A percentile compares a stretch with the other conserved stretches of the same genome.
Conservation (phyloP, 306 rosid genomes). For the Cucumis cinereus region DNA sequence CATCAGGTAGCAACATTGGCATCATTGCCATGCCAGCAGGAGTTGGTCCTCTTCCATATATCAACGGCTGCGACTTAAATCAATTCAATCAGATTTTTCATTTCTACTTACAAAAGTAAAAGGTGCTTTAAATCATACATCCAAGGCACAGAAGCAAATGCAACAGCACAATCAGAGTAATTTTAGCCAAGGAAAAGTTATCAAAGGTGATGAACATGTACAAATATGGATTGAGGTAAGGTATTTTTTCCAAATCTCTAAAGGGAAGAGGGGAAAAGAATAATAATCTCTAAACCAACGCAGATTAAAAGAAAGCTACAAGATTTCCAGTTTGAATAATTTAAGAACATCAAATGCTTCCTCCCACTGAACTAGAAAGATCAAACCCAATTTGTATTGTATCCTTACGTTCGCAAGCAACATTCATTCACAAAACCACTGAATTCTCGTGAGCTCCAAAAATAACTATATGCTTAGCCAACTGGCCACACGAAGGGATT, state of each 20-base stretch:
- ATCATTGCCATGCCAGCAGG: conserved; percentile 91
- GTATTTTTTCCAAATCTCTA: not conserved
- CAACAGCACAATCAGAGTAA: not conserved
- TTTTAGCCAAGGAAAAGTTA: not conserved
- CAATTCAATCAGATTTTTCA: not conserved
- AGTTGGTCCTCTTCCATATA: conserved; percentile 71
- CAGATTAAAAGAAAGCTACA: not conserved
- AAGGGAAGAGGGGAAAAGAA: not conserved
- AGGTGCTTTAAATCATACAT: not conserved
- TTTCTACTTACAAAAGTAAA: not conserved
- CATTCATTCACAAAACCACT: not conserved
- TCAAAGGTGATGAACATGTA: not conserved
- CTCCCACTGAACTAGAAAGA: not conserved
- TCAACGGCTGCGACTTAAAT: conserved; percentile 50
- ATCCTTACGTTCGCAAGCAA: not conserved
- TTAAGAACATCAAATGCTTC: not conserved
- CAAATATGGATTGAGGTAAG: not conserved
- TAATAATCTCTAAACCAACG: not conserved
- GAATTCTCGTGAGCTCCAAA: not conserved
- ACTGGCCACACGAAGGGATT: not conserved
- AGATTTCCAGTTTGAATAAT: not conserved
- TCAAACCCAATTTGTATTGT: not conserved
- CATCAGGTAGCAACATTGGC: conserved; percentile 96
- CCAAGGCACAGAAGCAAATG: not conserved
- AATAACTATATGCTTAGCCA: not conserved